A percentile compares a stretch with the other conserved stretches of the same genome.
Evolutionary conservation across 495 filamentous ascomycete species (phyloP).

Genomic region (Usnea hakonensis): DNA sequence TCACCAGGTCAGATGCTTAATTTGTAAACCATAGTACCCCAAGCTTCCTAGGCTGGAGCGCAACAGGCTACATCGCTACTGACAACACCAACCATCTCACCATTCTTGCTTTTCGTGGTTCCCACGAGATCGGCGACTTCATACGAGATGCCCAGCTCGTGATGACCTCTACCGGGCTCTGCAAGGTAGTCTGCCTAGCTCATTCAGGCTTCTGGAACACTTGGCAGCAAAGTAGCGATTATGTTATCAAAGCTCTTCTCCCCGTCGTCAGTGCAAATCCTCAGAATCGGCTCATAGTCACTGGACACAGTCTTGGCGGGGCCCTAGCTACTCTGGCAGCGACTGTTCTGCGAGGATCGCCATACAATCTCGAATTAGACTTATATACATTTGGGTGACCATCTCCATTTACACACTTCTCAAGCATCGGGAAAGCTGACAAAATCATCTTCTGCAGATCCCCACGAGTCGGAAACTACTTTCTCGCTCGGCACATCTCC

Average conservation of each 20-base stretch:
- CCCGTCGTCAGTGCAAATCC: not conserved
- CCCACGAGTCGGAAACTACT: not conserved
- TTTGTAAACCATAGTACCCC: not conserved
- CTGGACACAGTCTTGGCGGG: not conserved
- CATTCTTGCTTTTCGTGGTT: not conserved
- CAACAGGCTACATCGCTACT: not conserved
- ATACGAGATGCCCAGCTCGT: not conserved
- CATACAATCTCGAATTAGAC: not conserved
- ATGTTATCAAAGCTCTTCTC: not conserved
- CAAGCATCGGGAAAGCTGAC: no score
- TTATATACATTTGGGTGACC: not conserved
- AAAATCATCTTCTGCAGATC: not conserved
- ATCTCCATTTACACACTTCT: no score
- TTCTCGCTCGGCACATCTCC: not conserved
- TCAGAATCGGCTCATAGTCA: not conserved
- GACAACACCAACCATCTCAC: not conserved
- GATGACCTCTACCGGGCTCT: not conserved
- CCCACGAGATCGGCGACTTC: not conserved
- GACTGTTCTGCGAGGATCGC: not conserved
- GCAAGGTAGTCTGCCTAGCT: not conserved
- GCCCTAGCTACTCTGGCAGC: not conserved
- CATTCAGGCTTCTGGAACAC: slow-evolving; percentile 1
- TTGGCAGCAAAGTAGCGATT: not conserved
- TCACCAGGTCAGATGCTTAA: not conserved
- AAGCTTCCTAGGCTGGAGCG: not conserved